Evolutionary conservation across 768 basidiomycete species (phyloP).

Genomic region (Pisolithus orientalis): DNA sequence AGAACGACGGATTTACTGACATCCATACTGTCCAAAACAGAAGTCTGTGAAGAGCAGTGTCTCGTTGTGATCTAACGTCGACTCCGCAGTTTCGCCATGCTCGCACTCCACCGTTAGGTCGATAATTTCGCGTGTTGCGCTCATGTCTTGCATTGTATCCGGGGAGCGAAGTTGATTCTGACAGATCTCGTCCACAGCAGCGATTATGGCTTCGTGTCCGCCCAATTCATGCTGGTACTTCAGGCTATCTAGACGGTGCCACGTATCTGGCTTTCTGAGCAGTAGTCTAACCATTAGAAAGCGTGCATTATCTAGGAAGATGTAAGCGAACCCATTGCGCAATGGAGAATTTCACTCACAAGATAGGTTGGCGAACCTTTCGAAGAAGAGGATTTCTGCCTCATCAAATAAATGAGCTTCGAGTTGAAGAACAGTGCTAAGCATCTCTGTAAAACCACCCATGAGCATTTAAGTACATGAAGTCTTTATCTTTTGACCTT

Average conservation of each 20-base stretch:
- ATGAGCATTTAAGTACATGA: not conserved
- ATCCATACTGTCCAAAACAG: not conserved
- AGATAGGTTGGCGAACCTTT: slow-evolving; percentile 36
- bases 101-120: slow-evolving; percentile 33
- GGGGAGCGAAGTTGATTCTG: slow-evolving; percentile 2
- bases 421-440: slow-evolving; percentile 41
- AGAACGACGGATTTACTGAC: slow-evolving; percentile 23
- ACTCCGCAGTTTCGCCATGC: not conserved
- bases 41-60: slow-evolving; percentile 2
- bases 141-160: slow-evolving; percentile 9
- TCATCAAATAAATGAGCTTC: slow-evolving; percentile 49
- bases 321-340: slow-evolving; percentile 5
- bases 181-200: slow-evolving; percentile 43
- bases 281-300: slow-evolving; percentile 60
- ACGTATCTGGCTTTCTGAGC: slow-evolving; percentile 52
- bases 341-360: slow-evolving; percentile 35
- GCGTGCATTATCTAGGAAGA: slow-evolving; percentile 41
- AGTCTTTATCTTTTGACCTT: slow-evolving; percentile 14
- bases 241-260: slow-evolving; percentile 43
- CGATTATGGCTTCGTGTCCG: slow-evolving; percentile 26
- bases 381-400: slow-evolving; percentile 41
- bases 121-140: slow-evolving; percentile 26
- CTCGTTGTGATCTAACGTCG: slow-evolving; percentile 2
- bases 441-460: slow-evolving; percentile 40
- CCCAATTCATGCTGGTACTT: slow-evolving; percentile 40